Evolutionary conservation across 768 basidiomycete species (phyloP), one percentile per base, ranked within the genome.

Genomic region (Gloeostereum incarnatum): DNA sequence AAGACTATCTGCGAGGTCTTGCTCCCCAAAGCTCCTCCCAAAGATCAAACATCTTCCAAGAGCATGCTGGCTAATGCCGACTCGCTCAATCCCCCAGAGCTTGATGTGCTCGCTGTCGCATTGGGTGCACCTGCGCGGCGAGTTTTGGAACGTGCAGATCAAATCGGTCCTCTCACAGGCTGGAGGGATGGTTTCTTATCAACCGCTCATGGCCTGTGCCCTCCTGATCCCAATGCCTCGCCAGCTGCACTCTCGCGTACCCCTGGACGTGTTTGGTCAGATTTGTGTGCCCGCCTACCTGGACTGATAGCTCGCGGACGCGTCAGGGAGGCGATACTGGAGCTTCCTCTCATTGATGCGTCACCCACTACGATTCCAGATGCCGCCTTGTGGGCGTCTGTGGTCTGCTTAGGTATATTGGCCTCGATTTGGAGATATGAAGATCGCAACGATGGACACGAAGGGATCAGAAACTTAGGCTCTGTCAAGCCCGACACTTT

Each of bases 111-210:
- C 16, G 35, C 35, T 24, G 11, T 36, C 24, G 35, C 35, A 9
- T 21, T 36, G 18, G 35, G 35, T 1, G 35, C 35, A 8, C 35
- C 35, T 11, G 21, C 35, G 10, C n/a, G 35, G 9, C n/a, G 35
- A 9, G 35, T 36, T 13, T 21, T 36, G 7, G 35, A 36, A 13
- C 35, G 35, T 24, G 35, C 35, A 13, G 35, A 36, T 24, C 8
- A 11, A 21, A 18, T 36, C 17, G 35, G 35, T 11, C 16, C n/a
- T 7, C 8, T 8, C 8, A 36, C 35, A 8, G 35, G 35, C 18
- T 36, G 35, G 35, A 18, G 35, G 11, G 35, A 36, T 36, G 35
- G 35, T 18, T 36, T 36, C 17, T 19, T 36, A 11, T 36, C 35
- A 11, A 36, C 35, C 17, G 13, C 11, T 11, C 13, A 19, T 18